Conservation (phyloP, 345 rosid species). For the Eucalyptus curtisii region DNA sequence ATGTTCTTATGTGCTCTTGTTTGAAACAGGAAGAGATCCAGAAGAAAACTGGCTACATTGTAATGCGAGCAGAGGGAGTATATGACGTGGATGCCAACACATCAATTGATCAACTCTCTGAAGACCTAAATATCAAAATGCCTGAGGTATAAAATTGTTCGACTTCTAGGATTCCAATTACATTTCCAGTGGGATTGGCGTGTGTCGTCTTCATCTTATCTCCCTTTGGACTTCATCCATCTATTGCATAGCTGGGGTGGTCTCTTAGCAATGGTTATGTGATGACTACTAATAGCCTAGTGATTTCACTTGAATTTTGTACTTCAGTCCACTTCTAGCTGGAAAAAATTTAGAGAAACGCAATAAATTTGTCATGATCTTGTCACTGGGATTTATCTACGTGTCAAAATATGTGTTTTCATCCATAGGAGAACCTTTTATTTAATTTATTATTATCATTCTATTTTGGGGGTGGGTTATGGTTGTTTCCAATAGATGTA, state of each 20-base stretch:
- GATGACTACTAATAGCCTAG: not conserved
- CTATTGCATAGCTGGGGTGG: not conserved
- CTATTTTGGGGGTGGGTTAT: not conserved
- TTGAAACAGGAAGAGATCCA: slow-evolving; percentile 87
- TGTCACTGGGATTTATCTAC: not conserved
- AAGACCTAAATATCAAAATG: slow-evolving; percentile 91
- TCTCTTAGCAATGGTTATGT: not conserved
- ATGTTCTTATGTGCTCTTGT: not conserved
- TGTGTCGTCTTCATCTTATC: not conserved
- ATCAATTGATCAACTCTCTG: slow-evolving; percentile 90
- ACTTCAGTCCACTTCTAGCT: not conserved
- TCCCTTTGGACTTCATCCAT: not conserved
- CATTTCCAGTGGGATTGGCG: not conserved
- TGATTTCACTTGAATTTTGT: not conserved
- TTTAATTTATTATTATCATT: not conserved
- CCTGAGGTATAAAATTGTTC: slow-evolving; percentile 50
- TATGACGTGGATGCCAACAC: slow-evolving; percentile 98
- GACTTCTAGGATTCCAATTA: not conserved
- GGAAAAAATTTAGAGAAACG: not conserved
- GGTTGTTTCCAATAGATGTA: not conserved
- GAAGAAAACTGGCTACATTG: slow-evolving; percentile 96
- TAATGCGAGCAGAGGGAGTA: slow-evolving; percentile 91
- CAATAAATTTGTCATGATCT: not conserved
- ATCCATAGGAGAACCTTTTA: not conserved
- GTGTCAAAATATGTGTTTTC: not conserved